Evolutionary conservation across 2,329 filamentous ascomycete genomes (phyloP).

Genomic region (Penicillium freii): DNA sequence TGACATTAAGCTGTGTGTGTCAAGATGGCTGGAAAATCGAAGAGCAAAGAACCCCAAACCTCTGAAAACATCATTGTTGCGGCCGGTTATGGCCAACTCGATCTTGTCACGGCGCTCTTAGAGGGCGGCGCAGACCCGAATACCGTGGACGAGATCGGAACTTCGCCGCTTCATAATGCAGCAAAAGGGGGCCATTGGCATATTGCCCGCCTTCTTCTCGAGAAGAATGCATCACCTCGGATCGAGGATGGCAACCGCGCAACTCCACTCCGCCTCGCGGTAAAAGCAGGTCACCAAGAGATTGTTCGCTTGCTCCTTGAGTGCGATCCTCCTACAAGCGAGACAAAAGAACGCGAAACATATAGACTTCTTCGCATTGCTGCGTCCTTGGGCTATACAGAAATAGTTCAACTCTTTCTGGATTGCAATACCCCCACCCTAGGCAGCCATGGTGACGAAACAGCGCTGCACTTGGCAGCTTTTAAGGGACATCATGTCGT

Average conservation of each 20-base stretch:
- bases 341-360: background rate
- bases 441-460: background rate
- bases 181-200: background rate
- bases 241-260: background rate
- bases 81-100: background rate
- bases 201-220: background rate
- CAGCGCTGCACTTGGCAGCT: background rate
- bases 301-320: background rate
- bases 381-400: background rate
- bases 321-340: background rate
- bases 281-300: background rate
- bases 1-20: background rate
- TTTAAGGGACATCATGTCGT: background rate
- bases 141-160: background rate
- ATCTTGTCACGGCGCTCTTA: background rate
- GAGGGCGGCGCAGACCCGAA: background rate
- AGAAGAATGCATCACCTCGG: background rate
- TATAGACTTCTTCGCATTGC: background rate
- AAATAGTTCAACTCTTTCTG: background rate
- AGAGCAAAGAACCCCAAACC: background rate
- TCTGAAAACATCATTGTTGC: background rate
- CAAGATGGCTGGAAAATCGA: background rate
- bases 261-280: background rate
- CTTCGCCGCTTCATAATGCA: background rate
- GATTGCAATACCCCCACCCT: background rate